A percentile compares a stretch with the other conserved stretches of the same genome.
phyloP scores from a whole-genome alignment of 176 grass and related monocot species.

The Phyllostachys edulis region DNA sequence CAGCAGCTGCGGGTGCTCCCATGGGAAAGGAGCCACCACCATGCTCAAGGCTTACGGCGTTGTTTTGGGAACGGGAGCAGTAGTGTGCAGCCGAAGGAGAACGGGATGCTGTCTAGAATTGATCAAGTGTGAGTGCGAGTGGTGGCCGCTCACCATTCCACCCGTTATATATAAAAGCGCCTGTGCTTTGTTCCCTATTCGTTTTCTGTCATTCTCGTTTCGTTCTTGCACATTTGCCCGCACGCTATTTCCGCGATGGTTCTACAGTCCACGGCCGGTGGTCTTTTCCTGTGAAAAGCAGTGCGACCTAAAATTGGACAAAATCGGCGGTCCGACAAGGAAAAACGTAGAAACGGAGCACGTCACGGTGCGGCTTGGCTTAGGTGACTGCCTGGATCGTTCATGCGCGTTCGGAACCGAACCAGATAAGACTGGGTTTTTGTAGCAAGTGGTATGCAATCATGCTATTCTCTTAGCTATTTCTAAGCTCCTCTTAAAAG shows the following conservation, averaged over 20 bases:
- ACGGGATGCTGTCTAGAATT: background rate
- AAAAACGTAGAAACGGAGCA: background rate
- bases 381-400: background rate
- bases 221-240: background rate
- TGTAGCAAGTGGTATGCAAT: too few relatives aligned
- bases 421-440: background rate
- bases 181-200: background rate
- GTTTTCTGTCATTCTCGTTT: background rate
- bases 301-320: background rate
- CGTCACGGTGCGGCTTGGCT: background rate
- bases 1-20: background rate
- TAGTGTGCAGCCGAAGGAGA: background rate
- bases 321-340: background rate
- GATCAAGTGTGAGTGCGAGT: background rate
- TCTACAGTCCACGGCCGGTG: slow-evolving; percentile 7
- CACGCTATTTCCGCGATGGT: slow-evolving; percentile 24
- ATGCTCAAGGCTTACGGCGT: background rate
- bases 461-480: background rate
- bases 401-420: background rate
- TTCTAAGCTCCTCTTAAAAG: background rate
- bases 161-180: slow-evolving; percentile 29
- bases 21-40: background rate
- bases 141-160: background rate
- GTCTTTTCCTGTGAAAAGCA: background rate
- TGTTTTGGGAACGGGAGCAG: background rate